Conservation (phyloP, 176 grass and related monocot genomes). For the Carex scoparia region DNA sequence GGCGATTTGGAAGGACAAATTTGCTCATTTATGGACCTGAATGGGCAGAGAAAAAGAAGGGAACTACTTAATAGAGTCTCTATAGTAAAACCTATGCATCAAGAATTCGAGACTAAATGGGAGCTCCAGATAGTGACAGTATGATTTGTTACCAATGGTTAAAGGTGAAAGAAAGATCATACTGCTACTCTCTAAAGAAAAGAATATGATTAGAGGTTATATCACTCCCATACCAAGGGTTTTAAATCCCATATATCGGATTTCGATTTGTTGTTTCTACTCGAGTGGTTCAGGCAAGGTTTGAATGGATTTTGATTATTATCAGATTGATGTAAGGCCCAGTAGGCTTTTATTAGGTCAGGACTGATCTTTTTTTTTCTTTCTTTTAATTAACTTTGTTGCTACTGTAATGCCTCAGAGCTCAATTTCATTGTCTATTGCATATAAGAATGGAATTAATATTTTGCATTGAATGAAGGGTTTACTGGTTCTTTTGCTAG, state of each 20-base stretch:
- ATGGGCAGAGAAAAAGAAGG: constrained; percentile 90
- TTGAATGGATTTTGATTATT: neutral
- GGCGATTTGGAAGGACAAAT: constrained; percentile 90
- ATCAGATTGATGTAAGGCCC: neutral
- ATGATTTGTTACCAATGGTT: neutral
- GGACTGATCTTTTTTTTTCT: neutral
- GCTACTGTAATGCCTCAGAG: neutral
- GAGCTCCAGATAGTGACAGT: neutral
- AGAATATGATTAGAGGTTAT: neutral
- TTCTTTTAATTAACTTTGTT: neutral
- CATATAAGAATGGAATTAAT: neutral
- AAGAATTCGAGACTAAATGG: neutral
- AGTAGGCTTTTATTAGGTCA: neutral
- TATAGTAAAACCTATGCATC: neutral
- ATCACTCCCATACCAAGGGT: neutral
- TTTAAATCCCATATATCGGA: neutral
- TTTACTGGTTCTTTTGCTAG: neutral
- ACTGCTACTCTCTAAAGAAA: neutral
- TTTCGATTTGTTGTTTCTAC: neutral
- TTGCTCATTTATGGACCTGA: constrained; percentile 85
- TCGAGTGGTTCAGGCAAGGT: neutral
- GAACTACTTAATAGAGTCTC: constrained; percentile 22
- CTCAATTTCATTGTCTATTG: neutral
- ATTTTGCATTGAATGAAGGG: neutral
- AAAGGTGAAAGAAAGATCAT: neutral